Base-by-base conservation (phyloP, 441 rosid species). In the Theobroma grandiflorum region DNA sequence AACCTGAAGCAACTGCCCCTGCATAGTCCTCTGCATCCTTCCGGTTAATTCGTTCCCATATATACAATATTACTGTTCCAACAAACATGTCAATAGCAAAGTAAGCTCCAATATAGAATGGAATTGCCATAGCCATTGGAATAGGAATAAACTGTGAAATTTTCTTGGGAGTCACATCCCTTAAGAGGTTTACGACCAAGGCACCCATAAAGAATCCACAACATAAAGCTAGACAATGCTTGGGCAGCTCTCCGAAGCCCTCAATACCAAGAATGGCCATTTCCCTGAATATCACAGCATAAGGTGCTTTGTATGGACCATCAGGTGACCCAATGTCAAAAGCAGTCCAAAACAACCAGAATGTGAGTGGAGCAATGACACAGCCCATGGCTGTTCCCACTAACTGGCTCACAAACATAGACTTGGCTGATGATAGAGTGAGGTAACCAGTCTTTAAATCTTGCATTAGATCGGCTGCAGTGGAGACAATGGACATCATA, bases 401-500 rank as follows among this genome's bases (percentile, higher is more conserved):
- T 10, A 93, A 83, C 84, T 95, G 98, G 85, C 97, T 91, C 74
- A 95, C 91, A 80, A 95, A 92, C 99, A 95, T 93, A 52, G 99
- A 93, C 84, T 86, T 92, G 68, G 97, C 94, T 2, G 99, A 95
- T 11, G 99, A 91, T 69, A 95, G 77, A 31, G 99, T 95, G 31
- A 92, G 91, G 84, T 92, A 95, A 78, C 96, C 96, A 6, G 97
- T 95, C 88, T 91, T 94, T 82, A 95, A 93, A 85, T 95, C 98
- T 87, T 95, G 98, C 98, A 95, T 92, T 20, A 95, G 95, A 87
- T 95, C 98, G 69, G 98, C 97, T 5, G 98, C 98, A 0, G 98
- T 95, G 62, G 98, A 86, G 84, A 95, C 97, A 35, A 95, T 95
- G 55, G 98, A 80, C 98, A 93, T 95, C 98, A 95, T 95, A 31